Evolutionary conservation across 2,329 filamentous ascomycete species (phyloP).

Genomic region (Pyricularia sp.): DNA sequence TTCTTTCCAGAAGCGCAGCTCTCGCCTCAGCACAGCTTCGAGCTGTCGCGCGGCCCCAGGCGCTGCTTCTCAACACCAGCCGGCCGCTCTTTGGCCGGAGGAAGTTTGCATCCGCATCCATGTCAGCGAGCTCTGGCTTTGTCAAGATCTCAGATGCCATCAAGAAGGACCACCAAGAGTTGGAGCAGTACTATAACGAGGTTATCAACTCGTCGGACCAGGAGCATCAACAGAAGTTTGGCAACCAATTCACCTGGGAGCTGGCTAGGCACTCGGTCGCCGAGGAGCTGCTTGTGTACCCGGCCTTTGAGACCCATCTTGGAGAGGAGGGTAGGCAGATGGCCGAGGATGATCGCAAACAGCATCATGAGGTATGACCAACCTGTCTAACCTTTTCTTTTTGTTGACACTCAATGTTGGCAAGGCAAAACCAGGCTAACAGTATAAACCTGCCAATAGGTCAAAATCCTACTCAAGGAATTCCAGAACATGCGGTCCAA

Average conservation of each 20-base stretch:
- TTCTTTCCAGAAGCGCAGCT: too few species aligned
- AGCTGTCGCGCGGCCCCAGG: too few species aligned
- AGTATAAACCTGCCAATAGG: background rate
- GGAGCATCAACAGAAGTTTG: conserved; percentile 18
- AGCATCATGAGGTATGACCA: conserved; percentile 27
- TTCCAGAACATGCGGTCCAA: background rate
- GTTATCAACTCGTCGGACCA: too few species aligned
- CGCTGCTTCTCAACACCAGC: too few species aligned
- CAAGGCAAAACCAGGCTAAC: conserved; percentile 37
- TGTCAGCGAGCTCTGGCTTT: too few species aligned
- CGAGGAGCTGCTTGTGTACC: conserved; percentile 43
- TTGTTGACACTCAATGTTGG: conserved; percentile 21
- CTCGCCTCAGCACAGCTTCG: too few species aligned
- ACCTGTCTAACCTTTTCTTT: background rate
- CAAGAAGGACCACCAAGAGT: conserved; percentile 25
- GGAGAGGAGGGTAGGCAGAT: conserved; percentile 27
- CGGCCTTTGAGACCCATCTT: conserved; percentile 40
- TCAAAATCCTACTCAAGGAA: background rate
- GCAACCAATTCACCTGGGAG: conserved; percentile 38
- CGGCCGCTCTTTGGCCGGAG: too few species aligned
- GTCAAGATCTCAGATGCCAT: conserved; percentile 13
- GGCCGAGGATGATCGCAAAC: conserved; percentile 35
- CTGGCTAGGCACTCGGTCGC: conserved; percentile 36
- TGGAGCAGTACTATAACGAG: conserved; percentile 29
- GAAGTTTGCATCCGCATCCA: too few species aligned